Percentiles rank a stretch among this genome's conserved stretches.
Evolutionary conservation across 305 asterid species (phyloP).

Genomic region (Nicotiana rustica): DNA sequence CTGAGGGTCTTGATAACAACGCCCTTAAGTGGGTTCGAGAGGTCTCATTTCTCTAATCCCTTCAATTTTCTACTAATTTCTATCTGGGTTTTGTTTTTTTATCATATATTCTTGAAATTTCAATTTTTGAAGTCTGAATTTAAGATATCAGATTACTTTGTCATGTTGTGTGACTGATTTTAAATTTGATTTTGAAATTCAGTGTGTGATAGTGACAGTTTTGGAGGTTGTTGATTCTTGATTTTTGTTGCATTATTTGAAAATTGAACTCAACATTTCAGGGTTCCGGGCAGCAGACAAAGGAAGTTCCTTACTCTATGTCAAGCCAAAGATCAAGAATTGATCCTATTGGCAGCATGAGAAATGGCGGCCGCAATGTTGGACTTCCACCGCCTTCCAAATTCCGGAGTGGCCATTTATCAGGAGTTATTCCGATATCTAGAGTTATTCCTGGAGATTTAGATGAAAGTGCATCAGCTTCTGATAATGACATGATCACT

Average conservation of each 20-base stretch:
- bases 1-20: slow-evolving; percentile 58
- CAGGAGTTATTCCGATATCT: slow-evolving; percentile 52
- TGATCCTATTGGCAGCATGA: slow-evolving; percentile 48
- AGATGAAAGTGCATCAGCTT: slow-evolving; percentile 48
- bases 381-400: slow-evolving; percentile 57
- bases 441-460: slow-evolving; percentile 48
- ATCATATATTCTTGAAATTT: slow-evolving; percentile 18
- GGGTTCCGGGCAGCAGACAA: slow-evolving; percentile 49
- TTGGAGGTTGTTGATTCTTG: not conserved
- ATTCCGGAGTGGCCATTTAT: slow-evolving; percentile 51
- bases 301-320: slow-evolving; percentile 47
- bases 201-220: slow-evolving; percentile 16
- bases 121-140: slow-evolving; percentile 28
- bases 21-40: slow-evolving; percentile 65
- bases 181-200: not conserved
- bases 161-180: slow-evolving; percentile 27
- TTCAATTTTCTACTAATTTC: not conserved
- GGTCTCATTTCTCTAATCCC: slow-evolving; percentile 39
- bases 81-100: slow-evolving; percentile 21
- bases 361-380: slow-evolving; percentile 46
- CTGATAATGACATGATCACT: slow-evolving; percentile 54
- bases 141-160: not conserved
- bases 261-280: slow-evolving; percentile 35
- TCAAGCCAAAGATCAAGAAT: slow-evolving; percentile 41
- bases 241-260: slow-evolving; percentile 24